Base-by-base conservation (phyloP, 1,139 yeast species). In the Geotrichum citri-aurantii region DNA sequence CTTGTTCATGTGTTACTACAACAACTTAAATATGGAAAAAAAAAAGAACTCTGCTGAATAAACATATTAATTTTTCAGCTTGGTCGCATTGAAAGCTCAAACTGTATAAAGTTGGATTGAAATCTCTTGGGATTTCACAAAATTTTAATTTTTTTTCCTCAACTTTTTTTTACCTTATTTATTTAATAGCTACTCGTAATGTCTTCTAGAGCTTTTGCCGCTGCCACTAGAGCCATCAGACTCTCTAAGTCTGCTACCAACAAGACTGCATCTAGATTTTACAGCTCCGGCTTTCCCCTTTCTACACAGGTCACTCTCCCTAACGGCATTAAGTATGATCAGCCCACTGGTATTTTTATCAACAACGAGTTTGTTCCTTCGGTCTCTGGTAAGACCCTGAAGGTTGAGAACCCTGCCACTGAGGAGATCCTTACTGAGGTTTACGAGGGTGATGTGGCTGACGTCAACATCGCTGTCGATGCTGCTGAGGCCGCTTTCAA, bases 341-440 rank as follows among this genome's bases (percentile, higher is more conserved):
- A 86, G 72, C 95, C 95, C 63, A 77, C 88, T 12, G 95, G 95
- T 61, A 78, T 88, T 68, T 88, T 87, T 78, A 86, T 88, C 72
- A 85, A 87, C 77, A 86, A 86, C 71, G 88, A 87, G 73, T 85
- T 77, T 64, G 78, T 78, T 19, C 66, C 71, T n/a, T 75, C 88
- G 10, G 72, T 73, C 44, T 70, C 79, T 10, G 82, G 83, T 8
- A 75, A 78, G 62, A 79, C 80, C 47, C 71, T 85, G 57, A 82
- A 80, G n/a, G 79, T 86, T 1, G 73, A 79, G 56, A 82, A 84
- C 68, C 92, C 93, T 11, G 73, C 84, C 33, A 87, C 92, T 24
- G 92, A 86, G 21, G 82, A 86, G 67, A 75, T 75, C 61, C 84
- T 87, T 64, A 81, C 87, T 19, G 69, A 80, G 1, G 91, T 90